Base-by-base conservation (phyloP, 495 filamentous ascomycete species). In the Xylaria telfairii region DNA sequence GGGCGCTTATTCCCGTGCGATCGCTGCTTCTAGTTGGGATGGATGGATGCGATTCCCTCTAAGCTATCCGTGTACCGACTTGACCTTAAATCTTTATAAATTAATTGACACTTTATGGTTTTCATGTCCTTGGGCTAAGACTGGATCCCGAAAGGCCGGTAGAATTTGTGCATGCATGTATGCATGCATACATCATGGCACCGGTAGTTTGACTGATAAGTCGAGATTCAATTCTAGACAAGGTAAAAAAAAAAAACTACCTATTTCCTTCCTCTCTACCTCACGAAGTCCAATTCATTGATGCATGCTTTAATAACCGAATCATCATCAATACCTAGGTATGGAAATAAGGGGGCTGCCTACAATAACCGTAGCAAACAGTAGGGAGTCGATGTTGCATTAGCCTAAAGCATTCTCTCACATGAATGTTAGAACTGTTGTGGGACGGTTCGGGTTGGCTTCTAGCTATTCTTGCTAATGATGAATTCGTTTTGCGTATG, bases 391-490 rank as follows among this genome's bases (percentile, higher is more conserved):
- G 42, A 17, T n/a, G 7, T 51, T 26, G 3, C 12, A 66, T 53
- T 54, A 66, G 64, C 64, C 64, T 66, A 28, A 66, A 65, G 41
- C 28, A 24, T 51, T 19, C 30, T 51, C 62, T 65, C 26, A 39
- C 62, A 53, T 19, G 13, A 8, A 51, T 44, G 62, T 19, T 1
- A 21, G 46, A 65, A 44, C 28, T 21, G 44, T 37, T 1, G 0
- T 65, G 41, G 28, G 62, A 44, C 30, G 42, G 42, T 12, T 15
- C 42, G 44, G 62, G n/a, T 65, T 51, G 44, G 3, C 30, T 51
- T 6, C 62, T 12, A 39, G 62, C 19, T 46, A 37, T 34, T 54
- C 15, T 66, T 66, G 30, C 64, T 54, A 54, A 66, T 41, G 30
- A 13, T 13, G 47, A 21, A 6, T 44, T 21, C 15, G 46, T 66